Base-by-base conservation (phyloP, 2,329 filamentous ascomycete species). In the Fusarium anguioides region DNA sequence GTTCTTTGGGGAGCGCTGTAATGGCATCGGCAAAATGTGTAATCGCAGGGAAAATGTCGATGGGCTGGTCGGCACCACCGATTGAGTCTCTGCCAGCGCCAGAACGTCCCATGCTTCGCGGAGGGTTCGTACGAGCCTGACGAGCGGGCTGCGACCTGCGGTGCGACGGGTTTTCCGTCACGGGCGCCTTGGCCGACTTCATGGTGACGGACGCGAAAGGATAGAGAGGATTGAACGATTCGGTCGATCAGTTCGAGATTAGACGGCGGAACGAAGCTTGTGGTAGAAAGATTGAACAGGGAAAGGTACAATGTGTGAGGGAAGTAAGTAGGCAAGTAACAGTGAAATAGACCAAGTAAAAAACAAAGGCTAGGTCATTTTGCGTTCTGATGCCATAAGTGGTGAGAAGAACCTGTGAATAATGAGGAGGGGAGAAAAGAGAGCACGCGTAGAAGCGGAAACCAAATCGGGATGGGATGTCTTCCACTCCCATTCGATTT, bases 21-120 rank as follows among this genome's bases (percentile, higher is more conserved):
- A 98, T 93, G 66, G 94, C 90, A 78, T 98, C 94, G 66, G 95
- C 92, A 77, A 99, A 98, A 80, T 89, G 87, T 12, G 86, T 89
- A 67, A 90, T 85, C 52, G 85, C 88, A 41, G 88, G 88, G 71
- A 88, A 89, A 72, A 90, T 88, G 70, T 90, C 86, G 81, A 89
- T 88, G 72, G 86, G 85, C 72, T 88, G 86, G 64, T 87, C 84
- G 55, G 82, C 80, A 50, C 78, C 79, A 63, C 79, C 76, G 59
- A 83, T 77, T 50, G 82, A 78, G 69, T 85, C 84, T 77, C 81
- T 81, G 50, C 76, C 77, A 68, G 66, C 74, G 57, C 78, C 76
- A 56, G 77, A 74, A 72, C 83, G 84, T 72, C 80, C 77, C 69
- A 80, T 74, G 57, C 78, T 83, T 77, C 88, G 83, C 42, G 86